Evolutionary conservation across 2,329 filamentous ascomycete species (phyloP).

Genomic region (Seiridium cupressi): DNA sequence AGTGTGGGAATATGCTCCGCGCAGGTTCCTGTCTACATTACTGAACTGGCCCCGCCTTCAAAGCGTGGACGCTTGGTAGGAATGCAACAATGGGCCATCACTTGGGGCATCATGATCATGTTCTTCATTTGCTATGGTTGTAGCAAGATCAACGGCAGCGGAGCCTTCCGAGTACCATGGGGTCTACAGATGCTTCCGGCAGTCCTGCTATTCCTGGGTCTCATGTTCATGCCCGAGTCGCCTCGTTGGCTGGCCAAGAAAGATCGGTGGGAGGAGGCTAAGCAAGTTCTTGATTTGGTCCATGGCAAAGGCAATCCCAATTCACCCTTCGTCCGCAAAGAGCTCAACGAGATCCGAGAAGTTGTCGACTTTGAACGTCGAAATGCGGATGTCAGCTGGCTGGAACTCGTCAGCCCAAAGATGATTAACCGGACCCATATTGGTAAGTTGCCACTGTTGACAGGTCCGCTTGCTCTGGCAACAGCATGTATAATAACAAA

Average conservation of each 20-base stretch:
- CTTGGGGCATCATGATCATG: slow-evolving; percentile 47
- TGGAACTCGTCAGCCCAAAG: slow-evolving; percentile 70
- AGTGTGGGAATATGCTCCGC: slow-evolving; percentile 71
- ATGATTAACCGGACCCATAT: slow-evolving; percentile 74
- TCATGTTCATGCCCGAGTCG: slow-evolving; percentile 45
- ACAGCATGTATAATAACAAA: background rate
- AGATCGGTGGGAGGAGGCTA: slow-evolving; percentile 43
- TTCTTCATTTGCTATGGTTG: slow-evolving; percentile 48
- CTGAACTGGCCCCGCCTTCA: slow-evolving; percentile 57
- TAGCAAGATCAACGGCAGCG: slow-evolving; percentile 37
- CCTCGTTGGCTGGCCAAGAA: slow-evolving; percentile 51
- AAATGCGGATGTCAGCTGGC: slow-evolving; percentile 67
- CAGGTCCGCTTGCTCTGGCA: background rate
- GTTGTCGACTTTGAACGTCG: slow-evolving; percentile 71
- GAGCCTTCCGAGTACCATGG: slow-evolving; percentile 51
- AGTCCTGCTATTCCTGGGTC: slow-evolving; percentile 36
- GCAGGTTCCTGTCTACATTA: slow-evolving; percentile 70
- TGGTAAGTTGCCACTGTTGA: slow-evolving; percentile 32
- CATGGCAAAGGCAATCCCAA: slow-evolving; percentile 65
- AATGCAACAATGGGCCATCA: slow-evolving; percentile 28
- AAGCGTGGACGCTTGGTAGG: slow-evolving; percentile 9
- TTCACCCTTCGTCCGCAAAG: slow-evolving; percentile 63
- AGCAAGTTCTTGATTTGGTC: slow-evolving; percentile 49
- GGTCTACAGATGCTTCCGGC: slow-evolving; percentile 45
- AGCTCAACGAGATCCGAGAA: slow-evolving; percentile 71